Base-by-base conservation (phyloP, 352 stramenopile genomes). In the Globisporangium heterothallicum region DNA sequence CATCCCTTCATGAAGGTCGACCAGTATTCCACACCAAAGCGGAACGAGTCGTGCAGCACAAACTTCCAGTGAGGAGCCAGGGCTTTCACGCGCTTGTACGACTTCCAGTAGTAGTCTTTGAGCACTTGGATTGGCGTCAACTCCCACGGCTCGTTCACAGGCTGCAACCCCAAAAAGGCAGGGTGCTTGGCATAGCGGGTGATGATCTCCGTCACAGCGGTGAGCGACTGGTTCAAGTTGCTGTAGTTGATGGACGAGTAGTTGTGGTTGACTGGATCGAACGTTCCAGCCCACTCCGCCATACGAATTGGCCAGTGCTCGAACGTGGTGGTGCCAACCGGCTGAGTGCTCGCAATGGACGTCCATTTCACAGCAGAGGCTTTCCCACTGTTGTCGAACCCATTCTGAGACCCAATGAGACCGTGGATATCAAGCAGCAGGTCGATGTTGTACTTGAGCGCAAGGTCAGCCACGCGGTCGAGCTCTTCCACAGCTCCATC, bases 41-140 rank as follows among this genome's bases (percentile, higher is more conserved):
- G 82, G 72, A 98, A 98, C 42, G 87, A 97, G 73, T 98, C 94
- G 72, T 98, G 92, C 53, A 98, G 89, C 47, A 98, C 84, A 59
- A 97, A 98, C 61, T 97, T 97, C 94, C 94, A 98, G 44, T 95
- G 84, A 0, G 92, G 92, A 16, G 92, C 94, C 24, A 87, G 70
- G 42, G 70, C 72, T 63, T 97, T 97, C 25, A 98, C 78, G 53
- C 93, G 91, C 56, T 97, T 88, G 72, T 98, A 98, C 38, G 84
- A 88, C 64, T 98, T 94, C 92, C 91, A 98, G 74, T 98, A 98
- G 67, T 97, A 98, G 18, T 93, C 68, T 64, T 97, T 97, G 42
- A 98, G 69, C 22, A 88, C 67, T 9, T 96, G 52, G 41, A 98
- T 88, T 1, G 92, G 92, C 36, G 92, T 98, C 50, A 96, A 82